Percentiles rank a stretch among this genome's conserved stretches.
Evolutionary conservation across 495 filamentous ascomycete genomes (phyloP).

Genomic region (Neurospora sp.): DNA sequence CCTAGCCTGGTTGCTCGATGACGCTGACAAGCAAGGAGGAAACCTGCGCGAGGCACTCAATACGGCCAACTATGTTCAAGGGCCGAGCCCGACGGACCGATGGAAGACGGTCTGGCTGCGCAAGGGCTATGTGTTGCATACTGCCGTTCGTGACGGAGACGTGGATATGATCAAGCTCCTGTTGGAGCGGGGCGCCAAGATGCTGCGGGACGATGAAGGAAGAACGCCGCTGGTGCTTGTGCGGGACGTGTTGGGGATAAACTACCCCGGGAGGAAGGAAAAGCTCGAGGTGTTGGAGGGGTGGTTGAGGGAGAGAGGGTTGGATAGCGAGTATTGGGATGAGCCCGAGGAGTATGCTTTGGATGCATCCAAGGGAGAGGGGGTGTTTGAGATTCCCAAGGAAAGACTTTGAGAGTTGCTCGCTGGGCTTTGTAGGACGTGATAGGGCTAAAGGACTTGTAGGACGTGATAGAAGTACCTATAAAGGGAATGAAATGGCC

Average conservation of each 20-base stretch:
- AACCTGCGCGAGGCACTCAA: background rate
- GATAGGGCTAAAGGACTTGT: background rate
- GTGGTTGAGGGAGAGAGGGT: background rate
- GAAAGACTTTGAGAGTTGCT: background rate
- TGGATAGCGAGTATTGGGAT: background rate
- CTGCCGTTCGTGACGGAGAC: background rate
- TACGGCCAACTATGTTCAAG: background rate
- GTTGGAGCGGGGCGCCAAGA: background rate
- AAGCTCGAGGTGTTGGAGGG: background rate
- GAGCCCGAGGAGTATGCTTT: background rate
- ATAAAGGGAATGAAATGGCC: background rate
- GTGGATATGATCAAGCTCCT: background rate
- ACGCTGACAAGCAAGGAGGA: background rate
- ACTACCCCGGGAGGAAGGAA: background rate
- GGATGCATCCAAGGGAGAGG: background rate
- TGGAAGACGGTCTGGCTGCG: background rate
- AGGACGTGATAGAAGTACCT: background rate
- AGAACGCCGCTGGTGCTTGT: background rate
- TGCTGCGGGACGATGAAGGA: background rate
- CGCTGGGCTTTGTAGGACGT: background rate
- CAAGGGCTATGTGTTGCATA: background rate
- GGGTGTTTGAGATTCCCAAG: background rate
- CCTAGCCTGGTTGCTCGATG: background rate
- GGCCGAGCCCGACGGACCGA: background rate
- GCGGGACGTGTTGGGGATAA: background rate